A percentile compares a stretch with the other conserved stretches of the same genome.
phyloP scores from a whole-genome alignment of 306 rosid species.

The Glycine soja region DNA sequence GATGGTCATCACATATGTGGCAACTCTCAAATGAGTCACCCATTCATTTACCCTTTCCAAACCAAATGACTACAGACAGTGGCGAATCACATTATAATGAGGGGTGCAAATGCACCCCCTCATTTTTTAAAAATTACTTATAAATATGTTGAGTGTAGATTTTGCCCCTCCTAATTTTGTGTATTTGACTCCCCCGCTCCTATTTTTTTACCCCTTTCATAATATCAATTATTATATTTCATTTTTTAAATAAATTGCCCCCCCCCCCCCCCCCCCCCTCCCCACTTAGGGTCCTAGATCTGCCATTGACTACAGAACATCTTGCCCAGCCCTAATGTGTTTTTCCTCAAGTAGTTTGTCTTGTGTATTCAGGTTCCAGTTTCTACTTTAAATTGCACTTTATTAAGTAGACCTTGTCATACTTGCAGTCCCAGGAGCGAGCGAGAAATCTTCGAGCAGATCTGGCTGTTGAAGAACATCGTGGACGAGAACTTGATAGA shows the following conservation, averaged over 20 bases:
- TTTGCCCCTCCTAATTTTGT: no score
- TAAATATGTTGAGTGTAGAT: no score
- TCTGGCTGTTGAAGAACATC: conserved; percentile 90
- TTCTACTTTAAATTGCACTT: conserved; percentile 30
- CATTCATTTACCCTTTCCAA: conserved; percentile 4
- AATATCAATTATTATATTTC: no score
- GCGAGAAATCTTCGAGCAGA: conserved; percentile 84
- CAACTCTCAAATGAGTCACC: conserved; percentile 9
- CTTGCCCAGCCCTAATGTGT: background rate
- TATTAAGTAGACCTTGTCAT: conserved; percentile 40
- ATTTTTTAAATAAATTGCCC: no score
- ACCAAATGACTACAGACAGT: background rate
- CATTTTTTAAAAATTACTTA: no score
- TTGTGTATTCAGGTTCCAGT: background rate
- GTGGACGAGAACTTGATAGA: conserved; percentile 81
- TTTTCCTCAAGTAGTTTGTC: background rate
- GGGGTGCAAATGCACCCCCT: no score
- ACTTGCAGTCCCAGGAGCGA: conserved; percentile 80
- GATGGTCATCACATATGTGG: conserved; percentile 10
- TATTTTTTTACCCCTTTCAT: no score
- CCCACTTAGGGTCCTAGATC: no score
- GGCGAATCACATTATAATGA: no score
- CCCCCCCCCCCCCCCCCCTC: no score
- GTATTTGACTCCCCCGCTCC: no score
- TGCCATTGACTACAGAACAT: no score